A percentile compares a stretch with the other conserved stretches of the same genome.
Conservation (phyloP, 1,284 basidiomycete species). For the Apiotrichum akiyoshidainum region DNA sequence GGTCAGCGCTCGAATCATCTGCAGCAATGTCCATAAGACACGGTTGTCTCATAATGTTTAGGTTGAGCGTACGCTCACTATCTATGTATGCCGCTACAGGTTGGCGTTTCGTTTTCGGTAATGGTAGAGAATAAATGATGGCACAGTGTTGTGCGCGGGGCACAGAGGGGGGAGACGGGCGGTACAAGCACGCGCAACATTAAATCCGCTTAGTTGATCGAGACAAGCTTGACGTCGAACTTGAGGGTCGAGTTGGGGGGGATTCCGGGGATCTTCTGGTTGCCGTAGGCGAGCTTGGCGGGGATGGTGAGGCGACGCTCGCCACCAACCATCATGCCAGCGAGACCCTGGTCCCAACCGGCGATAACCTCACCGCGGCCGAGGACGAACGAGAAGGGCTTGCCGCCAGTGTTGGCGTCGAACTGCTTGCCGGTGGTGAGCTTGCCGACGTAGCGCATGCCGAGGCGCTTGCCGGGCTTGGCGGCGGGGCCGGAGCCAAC, state of each 20-base stretch:
- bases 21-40: neutral
- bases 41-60: neutral
- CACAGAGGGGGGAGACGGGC: neutral
- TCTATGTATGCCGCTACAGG: neutral
- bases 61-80: neutral
- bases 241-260: constrained; percentile 54
- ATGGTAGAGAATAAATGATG: neutral
- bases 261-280: constrained; percentile 55
- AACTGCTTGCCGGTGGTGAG: constrained; percentile 80
- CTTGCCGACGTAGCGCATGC: constrained; percentile 71
- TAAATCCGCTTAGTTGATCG: constrained; percentile 47
- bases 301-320: constrained; percentile 71
- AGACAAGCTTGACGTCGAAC: constrained; percentile 58
- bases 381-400: constrained; percentile 83
- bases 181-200: neutral
- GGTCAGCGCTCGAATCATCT: too few relatives aligned
- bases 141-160: neutral
- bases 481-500: constrained; percentile 75
- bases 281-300: constrained; percentile 56
- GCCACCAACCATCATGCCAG: constrained; percentile 86
- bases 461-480: constrained; percentile 78
- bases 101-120: neutral
- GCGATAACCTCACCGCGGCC: constrained; percentile 90
- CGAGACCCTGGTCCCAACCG: constrained; percentile 90
- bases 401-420: constrained; percentile 83